Evolutionary conservation across 495 filamentous ascomycete genomes (phyloP).

Genomic region (Bacidia gigantensis): DNA sequence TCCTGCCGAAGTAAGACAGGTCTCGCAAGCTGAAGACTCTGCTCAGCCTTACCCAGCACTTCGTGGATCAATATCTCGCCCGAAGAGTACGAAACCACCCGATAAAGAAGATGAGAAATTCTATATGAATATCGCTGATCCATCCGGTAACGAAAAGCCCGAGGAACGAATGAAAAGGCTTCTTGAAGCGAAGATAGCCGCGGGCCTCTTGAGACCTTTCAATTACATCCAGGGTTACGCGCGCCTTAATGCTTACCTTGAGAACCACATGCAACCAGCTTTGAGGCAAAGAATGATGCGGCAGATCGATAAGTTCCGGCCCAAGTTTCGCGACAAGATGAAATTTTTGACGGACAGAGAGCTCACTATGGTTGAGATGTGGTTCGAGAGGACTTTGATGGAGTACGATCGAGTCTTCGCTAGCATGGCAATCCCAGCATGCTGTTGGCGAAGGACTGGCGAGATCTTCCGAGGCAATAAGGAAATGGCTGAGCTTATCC

Average conservation of each 20-base stretch:
- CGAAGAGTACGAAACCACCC: constrained; percentile 43
- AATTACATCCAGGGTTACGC: constrained; percentile 97
- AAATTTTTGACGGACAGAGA: constrained; percentile 83
- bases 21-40: constrained; percentile 22
- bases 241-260: constrained; percentile 77
- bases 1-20: neutral
- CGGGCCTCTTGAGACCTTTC: constrained; percentile 86
- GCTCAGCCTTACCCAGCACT: constrained; percentile 34
- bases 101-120: constrained; percentile 83
- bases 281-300: constrained; percentile 79
- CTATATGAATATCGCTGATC: constrained; percentile 93
- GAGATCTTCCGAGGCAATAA: constrained; percentile 97
- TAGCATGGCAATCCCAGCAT: constrained; percentile 96
- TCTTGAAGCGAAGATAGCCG: constrained; percentile 87
- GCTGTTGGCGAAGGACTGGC: constrained; percentile 91
- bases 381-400: constrained; percentile 90
- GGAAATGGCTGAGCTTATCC: constrained; percentile 95
- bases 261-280: constrained; percentile 60
- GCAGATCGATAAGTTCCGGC: constrained; percentile 82
- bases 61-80: constrained; percentile 44
- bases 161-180: constrained; percentile 94
- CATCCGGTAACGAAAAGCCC: constrained; percentile 76
- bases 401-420: constrained; percentile 98
- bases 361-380: constrained; percentile 90
- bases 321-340: constrained; percentile 91